These are phyloP conservation scores for Diaporthe caulivora DNA, from an alignment of 2,329 filamentous ascomycete species.

Conservation along the genomic window DNA sequence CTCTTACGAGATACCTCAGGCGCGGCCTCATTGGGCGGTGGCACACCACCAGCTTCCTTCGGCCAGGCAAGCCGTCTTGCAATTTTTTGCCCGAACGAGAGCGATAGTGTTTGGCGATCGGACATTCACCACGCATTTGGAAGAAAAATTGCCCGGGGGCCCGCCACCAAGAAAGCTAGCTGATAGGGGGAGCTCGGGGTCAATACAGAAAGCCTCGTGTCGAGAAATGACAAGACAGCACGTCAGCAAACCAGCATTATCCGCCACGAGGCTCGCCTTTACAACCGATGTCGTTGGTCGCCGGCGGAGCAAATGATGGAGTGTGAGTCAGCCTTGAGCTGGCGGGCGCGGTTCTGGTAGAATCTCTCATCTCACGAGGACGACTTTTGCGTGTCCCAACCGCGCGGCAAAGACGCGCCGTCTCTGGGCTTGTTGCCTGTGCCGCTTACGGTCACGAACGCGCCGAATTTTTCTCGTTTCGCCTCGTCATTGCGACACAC, in stretches of 20 bases:
- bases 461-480: constrained; percentile 9
- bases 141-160: constrained; percentile 8
- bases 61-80: constrained; percentile 21
- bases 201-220: constrained; percentile 6
- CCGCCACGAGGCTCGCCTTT: constrained; percentile 17
- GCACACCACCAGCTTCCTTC: constrained; percentile 18
- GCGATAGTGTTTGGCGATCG: not conserved
- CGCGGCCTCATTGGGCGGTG: constrained; percentile 24
- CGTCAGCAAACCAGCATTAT: not conserved
- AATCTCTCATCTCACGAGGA: constrained; percentile 24
- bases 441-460: constrained; percentile 28
- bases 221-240: not conserved
- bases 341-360: constrained; percentile 17
- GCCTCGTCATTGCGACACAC: not conserved
- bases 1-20: constrained; percentile 23
- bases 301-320: constrained; percentile 9
- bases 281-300: not conserved
- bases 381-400: constrained; percentile 7
- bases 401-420: constrained; percentile 26
- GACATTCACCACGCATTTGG: constrained; percentile 22
- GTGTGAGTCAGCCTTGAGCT: constrained; percentile 32
- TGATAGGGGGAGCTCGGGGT: not conserved
- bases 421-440: not conserved
- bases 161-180: not conserved
- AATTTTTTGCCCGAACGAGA: constrained; percentile 17